Base-by-base conservation (phyloP, 1,284 basidiomycete genomes). In the Blastosporella zonata region DNA sequence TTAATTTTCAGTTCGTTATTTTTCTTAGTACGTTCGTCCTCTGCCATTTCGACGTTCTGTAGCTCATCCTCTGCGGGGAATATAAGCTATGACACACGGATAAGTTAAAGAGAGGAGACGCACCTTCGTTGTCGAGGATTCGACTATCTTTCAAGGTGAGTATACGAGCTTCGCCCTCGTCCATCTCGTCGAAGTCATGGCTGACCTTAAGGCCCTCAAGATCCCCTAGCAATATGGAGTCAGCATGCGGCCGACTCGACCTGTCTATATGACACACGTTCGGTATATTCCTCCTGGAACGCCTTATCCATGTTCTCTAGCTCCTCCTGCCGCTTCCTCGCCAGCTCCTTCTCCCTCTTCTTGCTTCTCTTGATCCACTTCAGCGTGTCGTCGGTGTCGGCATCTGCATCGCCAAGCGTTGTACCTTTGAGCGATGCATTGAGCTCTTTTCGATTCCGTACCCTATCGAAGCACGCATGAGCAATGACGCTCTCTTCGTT, bases 131-230 rank as follows among this genome's bases (percentile, higher is more conserved):
- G 59, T 92, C 94, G 25, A 99, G 84, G 47, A 99, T 89, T 29
- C 90, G 83, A 60, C 86, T 88, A 65, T 99, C 97, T 78, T 96
- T 95, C 61, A 99, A 75, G 1, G 97, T 99, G 57, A 99, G 84
- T 71, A 99, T 91, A 54, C 87, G 84, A 58, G 93, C 94, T 68
- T 97, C 90, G 57, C 97, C 96, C 66, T 94, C 93, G 52, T 87
- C 87, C 68, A 97, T 79, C 53, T 81, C 88, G 52, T 96, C 90
- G 51, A 96, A 84, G 73, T 93, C 92, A 71, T 99, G 97, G 68
- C 81, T 87, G 63, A 99, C 97, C 77, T 96, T 97, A 53, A 99
- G 71, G 36, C 97, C 97, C 49, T 78, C 81, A 53, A 99, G 81
- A 69, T 98, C 96, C 74, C 79, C 87, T 90, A 48, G n/a, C 28